Conservation (phyloP, 73 alveolate species). For the Paramecium primaurelia region DNA sequence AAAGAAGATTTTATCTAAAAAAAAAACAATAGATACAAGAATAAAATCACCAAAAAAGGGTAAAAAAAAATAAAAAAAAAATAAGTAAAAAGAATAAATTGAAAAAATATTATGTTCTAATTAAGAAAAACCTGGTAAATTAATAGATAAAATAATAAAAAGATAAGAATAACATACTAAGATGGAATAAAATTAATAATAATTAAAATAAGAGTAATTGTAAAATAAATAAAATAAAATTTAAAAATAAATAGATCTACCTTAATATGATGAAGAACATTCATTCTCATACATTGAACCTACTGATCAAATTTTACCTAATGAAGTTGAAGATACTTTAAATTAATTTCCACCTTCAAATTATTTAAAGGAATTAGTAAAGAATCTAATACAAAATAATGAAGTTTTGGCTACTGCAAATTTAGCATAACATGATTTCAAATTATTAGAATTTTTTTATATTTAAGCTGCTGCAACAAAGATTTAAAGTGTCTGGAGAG, state of each 20-base stretch:
- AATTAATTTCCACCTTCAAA: background rate
- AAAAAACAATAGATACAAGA: background rate
- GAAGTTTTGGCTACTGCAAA: background rate
- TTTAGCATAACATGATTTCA: background rate
- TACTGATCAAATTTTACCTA: background rate
- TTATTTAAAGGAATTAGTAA: background rate
- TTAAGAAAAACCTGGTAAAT: background rate
- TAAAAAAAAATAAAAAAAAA: background rate
- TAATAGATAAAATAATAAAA: background rate
- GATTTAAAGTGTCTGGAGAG: constrained; percentile 30
- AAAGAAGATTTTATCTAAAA: background rate
- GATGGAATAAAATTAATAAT: background rate
- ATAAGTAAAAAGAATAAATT: background rate
- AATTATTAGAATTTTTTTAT: background rate
- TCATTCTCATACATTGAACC: background rate
- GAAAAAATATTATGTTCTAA: background rate
- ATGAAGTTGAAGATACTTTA: background rate
- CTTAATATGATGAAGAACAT: background rate
- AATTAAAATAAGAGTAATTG: background rate
- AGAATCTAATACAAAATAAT: background rate
- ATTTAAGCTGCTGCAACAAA: background rate
- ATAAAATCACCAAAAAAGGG: background rate
- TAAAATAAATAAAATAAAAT: background rate
- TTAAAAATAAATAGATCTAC: background rate
- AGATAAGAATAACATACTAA: background rate